Evolutionary conservation across 2,329 filamentous ascomycete species (phyloP).

Genomic region (Colletotrichum brevisporum): DNA sequence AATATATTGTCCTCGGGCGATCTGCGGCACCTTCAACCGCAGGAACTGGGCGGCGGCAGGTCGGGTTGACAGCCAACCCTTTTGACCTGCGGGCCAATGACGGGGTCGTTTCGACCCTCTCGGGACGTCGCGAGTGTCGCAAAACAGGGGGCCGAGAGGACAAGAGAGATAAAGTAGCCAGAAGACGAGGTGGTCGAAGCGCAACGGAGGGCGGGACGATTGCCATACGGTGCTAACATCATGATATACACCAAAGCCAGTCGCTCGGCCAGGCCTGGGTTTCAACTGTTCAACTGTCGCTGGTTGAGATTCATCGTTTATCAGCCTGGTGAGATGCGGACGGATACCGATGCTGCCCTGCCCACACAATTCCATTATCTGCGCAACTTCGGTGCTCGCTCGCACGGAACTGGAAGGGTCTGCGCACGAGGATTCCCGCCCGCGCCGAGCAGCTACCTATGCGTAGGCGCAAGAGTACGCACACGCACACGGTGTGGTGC

Average conservation of each 20-base stretch:
- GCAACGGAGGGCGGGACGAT: constrained; percentile 16
- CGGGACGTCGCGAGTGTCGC: constrained; percentile 36
- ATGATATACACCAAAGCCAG: constrained; percentile 16
- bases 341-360: not conserved
- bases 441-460: constrained; percentile 1
- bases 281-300: constrained; percentile 33
- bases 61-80: constrained; percentile 11
- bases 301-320: constrained; percentile 18
- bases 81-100: constrained; percentile 25
- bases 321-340: constrained; percentile 1
- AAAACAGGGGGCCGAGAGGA: constrained; percentile 21
- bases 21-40: constrained; percentile 6
- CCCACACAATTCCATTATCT: not conserved
- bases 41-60: not conserved
- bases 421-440: constrained; percentile 25
- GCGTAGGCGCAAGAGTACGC: constrained; percentile 6
- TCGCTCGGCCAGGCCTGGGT: constrained; percentile 28
- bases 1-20: not conserved
- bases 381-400: constrained; percentile 17
- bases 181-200: constrained; percentile 22
- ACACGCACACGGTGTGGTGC: constrained; percentile 20
- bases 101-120: constrained; percentile 24
- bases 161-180: constrained; percentile 19
- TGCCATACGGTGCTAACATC: constrained; percentile 17
- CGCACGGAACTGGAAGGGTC: constrained; percentile 10